Evolutionary conservation across 176 grass and related monocot genomes (phyloP).

Genomic region (Oryza australiensis): DNA sequence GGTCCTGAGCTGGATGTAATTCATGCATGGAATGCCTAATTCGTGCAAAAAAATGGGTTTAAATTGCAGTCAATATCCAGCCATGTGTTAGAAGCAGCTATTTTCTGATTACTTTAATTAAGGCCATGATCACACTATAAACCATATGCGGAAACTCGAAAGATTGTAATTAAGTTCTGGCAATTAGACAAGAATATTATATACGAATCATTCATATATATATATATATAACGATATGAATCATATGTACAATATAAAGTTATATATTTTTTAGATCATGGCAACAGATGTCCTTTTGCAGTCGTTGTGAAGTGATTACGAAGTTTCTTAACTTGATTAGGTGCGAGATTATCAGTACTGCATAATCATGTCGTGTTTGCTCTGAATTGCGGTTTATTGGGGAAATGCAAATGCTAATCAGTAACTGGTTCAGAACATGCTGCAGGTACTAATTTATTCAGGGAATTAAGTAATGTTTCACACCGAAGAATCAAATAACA

Average conservation of each 20-base stretch:
- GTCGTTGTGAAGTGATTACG: not conserved
- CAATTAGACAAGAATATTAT: not conserved
- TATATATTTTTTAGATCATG: not conserved
- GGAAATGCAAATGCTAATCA: not conserved
- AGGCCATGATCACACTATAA: not conserved
- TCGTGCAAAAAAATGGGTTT: not conserved
- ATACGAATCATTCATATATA: too few species aligned
- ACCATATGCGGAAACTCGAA: not conserved
- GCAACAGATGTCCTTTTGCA: not conserved
- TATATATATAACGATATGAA: not conserved
- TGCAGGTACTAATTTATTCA: constrained; percentile 1
- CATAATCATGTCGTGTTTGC: not conserved
- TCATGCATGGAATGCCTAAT: constrained; percentile 17
- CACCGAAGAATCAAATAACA: constrained; percentile 2
- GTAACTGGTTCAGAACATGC: constrained; percentile 27
- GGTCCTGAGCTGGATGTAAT: constrained; percentile 25
- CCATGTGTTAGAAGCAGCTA: constrained; percentile 8
- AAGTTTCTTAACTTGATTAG: constrained; percentile 35
- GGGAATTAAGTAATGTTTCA: constrained; percentile 21
- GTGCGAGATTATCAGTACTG: not conserved
- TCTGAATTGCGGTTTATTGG: not conserved
- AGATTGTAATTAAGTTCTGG: not conserved
- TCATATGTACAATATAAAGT: not conserved
- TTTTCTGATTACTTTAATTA: not conserved
- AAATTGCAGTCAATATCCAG: not conserved